Evolutionary conservation across 129 eudicot species (phyloP).

Genomic region (Silybum marianum): DNA sequence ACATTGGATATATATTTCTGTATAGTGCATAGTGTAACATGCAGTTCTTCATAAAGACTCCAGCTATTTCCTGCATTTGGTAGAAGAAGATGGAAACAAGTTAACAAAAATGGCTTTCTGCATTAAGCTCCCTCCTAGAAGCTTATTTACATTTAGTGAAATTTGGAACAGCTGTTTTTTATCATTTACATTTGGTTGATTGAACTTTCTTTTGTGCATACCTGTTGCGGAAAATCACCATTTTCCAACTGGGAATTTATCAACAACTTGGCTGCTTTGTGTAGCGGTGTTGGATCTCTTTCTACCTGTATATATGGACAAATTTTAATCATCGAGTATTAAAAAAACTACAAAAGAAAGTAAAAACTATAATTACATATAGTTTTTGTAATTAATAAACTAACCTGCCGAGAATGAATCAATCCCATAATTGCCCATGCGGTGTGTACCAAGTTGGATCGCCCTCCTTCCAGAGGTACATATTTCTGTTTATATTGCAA

Average conservation of each 20-base stretch:
- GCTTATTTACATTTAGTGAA: no score
- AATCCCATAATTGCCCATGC: conserved; percentile 91
- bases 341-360: not conserved
- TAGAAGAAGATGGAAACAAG: not conserved
- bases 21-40: conserved; percentile 80
- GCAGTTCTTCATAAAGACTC: conserved; percentile 77
- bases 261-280: conserved; percentile 67
- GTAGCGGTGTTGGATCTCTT: conserved; percentile 70
- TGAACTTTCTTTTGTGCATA: conserved; percentile 22
- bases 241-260: conserved; percentile 77
- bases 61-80: conserved; percentile 67
- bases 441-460: conserved; percentile 80
- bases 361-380: not conserved
- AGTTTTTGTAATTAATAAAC: not conserved
- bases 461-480: conserved; percentile 61
- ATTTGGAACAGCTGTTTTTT: not conserved
- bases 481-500: conserved; percentile 49
- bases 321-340: not conserved
- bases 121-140: no score
- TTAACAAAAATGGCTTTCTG: no score
- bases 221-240: conserved; percentile 97
- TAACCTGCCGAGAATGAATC: conserved; percentile 78
- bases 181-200: not conserved
- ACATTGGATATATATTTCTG: conserved; percentile 69
- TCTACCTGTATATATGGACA: conserved; percentile 38